Conservation (phyloP, 139 green algal species). For the Haematococcus lacustris region DNA sequence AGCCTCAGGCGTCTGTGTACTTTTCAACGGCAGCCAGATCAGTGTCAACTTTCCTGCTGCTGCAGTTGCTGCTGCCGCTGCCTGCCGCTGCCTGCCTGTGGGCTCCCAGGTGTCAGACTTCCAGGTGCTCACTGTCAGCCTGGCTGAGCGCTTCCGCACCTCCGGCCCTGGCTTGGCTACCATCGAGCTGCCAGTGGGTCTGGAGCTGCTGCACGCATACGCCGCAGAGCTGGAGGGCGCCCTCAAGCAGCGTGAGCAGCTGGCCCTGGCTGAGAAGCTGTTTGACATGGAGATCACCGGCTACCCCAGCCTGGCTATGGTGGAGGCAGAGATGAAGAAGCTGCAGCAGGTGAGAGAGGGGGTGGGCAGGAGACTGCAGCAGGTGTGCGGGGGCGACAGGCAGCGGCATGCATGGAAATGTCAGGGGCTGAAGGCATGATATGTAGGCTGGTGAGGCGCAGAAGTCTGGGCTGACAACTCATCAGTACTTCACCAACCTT, state of each 20-base stretch:
- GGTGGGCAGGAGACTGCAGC: too few species aligned
- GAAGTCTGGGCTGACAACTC: too few species aligned
- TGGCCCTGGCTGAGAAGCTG: conserved; percentile 76
- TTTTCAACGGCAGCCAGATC: too few species aligned
- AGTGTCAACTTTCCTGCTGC: too few species aligned
- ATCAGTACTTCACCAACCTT: too few species aligned
- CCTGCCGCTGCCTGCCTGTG: too few species aligned
- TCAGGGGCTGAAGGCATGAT: too few species aligned
- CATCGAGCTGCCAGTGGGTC: conserved; percentile 34
- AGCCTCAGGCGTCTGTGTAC: too few species aligned
- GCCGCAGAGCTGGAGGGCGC: conserved; percentile 36
- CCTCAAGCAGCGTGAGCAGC: conserved; percentile 49
- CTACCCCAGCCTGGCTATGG: conserved; percentile 60
- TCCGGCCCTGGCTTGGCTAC: conserved; percentile 37
- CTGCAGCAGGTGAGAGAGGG: conserved; percentile 41
- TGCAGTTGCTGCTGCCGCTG: too few species aligned
- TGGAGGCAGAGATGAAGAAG: conserved; percentile 62
- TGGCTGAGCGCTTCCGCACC: conserved; percentile 30
- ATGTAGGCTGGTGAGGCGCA: too few species aligned
- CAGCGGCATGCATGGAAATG: too few species aligned
- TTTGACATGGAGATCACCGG: conserved; percentile 74
- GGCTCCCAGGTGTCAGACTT: conserved; percentile 57
- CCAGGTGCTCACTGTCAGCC: conserved; percentile 17
- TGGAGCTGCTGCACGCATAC: conserved; percentile 42
- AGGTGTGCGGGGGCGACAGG: too few species aligned